phyloP scores from a whole-genome alignment of 768 basidiomycete species.

The Epithele typhae region DNA sequence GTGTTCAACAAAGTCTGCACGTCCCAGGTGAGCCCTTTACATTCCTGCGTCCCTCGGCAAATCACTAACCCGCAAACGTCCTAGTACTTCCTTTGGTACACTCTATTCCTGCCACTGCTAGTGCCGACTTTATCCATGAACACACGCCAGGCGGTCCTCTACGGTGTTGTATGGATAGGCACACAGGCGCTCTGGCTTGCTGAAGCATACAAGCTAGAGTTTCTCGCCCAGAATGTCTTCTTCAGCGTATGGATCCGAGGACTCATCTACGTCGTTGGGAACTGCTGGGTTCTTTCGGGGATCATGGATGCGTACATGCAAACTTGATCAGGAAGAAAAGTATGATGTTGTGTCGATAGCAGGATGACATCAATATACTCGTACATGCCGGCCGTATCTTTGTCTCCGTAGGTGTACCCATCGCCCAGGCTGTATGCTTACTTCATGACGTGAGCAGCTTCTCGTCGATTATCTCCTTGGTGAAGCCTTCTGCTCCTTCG shows the following conservation, averaged over 20 bases:
- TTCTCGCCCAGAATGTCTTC: constrained; percentile 74
- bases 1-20: constrained; percentile 99
- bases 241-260: constrained; percentile 75
- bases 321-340: neutral
- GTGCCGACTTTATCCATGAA: constrained; percentile 63
- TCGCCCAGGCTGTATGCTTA: constrained; percentile 75
- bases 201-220: constrained; percentile 90
- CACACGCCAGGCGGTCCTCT: constrained; percentile 33
- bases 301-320: constrained; percentile 49
- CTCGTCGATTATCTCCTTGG: constrained; percentile 64
- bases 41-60: neutral
- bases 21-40: constrained; percentile 62
- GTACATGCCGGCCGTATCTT: constrained; percentile 26
- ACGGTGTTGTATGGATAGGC: constrained; percentile 62
- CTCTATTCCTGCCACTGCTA: constrained; percentile 80
- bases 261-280: constrained; percentile 66
- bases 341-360: neutral
- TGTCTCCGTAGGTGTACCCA: constrained; percentile 58
- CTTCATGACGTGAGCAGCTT: constrained; percentile 38
- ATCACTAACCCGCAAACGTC: neutral
- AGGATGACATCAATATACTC: neutral
- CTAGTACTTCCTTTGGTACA: constrained; percentile 98
- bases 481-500: constrained; percentile 80
- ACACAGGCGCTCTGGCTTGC: constrained; percentile 86
- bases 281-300: constrained; percentile 73